A percentile compares a stretch with the other conserved stretches of the same genome.
Conservation (phyloP, 768 basidiomycete genomes). For the Auricularia sp. region DNA sequence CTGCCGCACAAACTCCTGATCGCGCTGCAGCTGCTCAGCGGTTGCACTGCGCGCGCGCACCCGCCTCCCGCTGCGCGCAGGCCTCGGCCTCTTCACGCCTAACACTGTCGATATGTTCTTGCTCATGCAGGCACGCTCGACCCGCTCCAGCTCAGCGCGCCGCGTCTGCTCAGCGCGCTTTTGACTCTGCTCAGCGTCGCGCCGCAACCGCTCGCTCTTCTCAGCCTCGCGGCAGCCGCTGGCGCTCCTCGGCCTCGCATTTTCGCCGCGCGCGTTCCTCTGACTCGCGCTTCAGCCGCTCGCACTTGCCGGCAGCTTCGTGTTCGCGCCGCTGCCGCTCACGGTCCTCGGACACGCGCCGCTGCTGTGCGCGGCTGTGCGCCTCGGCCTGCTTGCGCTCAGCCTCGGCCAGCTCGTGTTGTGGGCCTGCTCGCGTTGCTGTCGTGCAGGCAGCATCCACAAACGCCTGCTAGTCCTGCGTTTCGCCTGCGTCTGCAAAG, state of each 20-base stretch:
- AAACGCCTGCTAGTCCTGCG: too few relatives aligned
- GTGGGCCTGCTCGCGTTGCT: too few relatives aligned
- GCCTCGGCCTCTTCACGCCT: conserved; percentile 19
- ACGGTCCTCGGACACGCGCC: conserved; percentile 28
- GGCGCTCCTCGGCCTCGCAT: conserved; percentile 4
- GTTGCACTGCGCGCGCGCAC: neutral
- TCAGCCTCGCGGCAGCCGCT: conserved; percentile 7
- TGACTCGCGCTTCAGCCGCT: conserved; percentile 43
- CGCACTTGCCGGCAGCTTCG: conserved; percentile 16
- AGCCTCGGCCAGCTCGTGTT: neutral
- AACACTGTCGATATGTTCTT: conserved; percentile 44
- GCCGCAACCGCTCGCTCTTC: neutral
- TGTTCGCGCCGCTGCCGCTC: conserved; percentile 4
- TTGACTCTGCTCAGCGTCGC: conserved; percentile 9
- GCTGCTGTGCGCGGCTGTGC: conserved; percentile 14
- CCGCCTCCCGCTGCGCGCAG: neutral
- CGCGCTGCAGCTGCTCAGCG: conserved; percentile 3
- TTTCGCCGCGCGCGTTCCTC: conserved; percentile 31
- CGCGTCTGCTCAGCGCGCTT: conserved; percentile 10
- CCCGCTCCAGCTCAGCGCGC: neutral
- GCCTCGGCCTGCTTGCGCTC: conserved; percentile 12
- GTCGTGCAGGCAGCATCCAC: too few relatives aligned
- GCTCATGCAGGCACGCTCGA: conserved; percentile 4
- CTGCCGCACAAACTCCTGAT: conserved; percentile 31
- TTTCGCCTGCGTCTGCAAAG: too few relatives aligned